A percentile compares a stretch with the other conserved stretches of the same genome.
Conservation (phyloP, 495 filamentous ascomycete species). For the Lasiosphaeriaceae sp. region DNA sequence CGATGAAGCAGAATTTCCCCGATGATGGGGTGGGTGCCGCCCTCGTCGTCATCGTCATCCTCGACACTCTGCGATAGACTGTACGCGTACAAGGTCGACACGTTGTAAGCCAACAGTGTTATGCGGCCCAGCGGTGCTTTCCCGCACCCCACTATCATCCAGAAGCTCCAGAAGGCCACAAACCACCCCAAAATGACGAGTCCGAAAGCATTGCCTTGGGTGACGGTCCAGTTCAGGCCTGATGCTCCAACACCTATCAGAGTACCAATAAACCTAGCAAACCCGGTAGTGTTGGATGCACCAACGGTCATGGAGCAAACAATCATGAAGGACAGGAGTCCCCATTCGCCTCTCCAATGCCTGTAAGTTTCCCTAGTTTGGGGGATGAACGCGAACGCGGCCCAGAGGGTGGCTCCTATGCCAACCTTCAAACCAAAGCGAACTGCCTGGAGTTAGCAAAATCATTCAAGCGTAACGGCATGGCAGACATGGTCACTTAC, state of each 20-base stretch:
- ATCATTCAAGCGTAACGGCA: background rate
- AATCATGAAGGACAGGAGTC: conserved; percentile 93
- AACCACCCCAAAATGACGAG: conserved; percentile 77
- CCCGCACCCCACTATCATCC: conserved; percentile 77
- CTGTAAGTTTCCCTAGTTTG: conserved; percentile 73
- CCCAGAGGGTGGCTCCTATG: conserved; percentile 79
- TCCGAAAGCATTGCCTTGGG: conserved; percentile 64
- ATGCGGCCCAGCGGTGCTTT: conserved; percentile 91
- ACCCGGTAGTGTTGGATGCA: conserved; percentile 86
- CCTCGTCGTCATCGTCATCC: conserved; percentile 79
- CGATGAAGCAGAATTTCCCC: conserved; percentile 86
- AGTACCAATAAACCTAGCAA: conserved; percentile 83
- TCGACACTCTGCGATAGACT: conserved; percentile 74
- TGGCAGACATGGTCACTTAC: conserved; percentile 25
- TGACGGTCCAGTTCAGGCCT: conserved; percentile 69
- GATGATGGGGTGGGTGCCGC: conserved; percentile 79
- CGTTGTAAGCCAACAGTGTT: conserved; percentile 90
- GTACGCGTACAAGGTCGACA: conserved; percentile 94
- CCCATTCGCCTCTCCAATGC: conserved; percentile 96
- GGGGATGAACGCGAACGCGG: conserved; percentile 78
- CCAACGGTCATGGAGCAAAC: conserved; percentile 98
- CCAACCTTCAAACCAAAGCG: conserved; percentile 90
- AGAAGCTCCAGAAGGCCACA: conserved; percentile 78
- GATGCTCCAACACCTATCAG: conserved; percentile 74
- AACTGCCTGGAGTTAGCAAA: conserved; percentile 37